phyloP scores from a whole-genome alignment of 1,284 basidiomycete species.

The Xerocomus alliaceus region DNA sequence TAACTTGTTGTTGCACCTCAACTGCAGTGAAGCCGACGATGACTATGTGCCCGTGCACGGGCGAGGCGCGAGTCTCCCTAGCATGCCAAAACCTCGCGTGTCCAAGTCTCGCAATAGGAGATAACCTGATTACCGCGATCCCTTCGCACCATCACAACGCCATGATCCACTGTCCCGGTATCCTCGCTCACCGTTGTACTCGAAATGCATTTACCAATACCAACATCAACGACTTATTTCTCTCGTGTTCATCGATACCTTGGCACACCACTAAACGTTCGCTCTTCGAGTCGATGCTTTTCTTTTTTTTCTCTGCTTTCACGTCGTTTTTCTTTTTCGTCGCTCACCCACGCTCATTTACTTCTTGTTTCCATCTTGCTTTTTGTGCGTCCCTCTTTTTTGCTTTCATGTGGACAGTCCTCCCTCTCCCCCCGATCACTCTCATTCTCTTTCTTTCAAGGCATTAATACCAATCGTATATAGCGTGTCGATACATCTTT shows the following conservation, averaged over 20 bases:
- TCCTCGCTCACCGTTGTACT: constrained; percentile 23
- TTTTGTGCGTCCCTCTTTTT: constrained; percentile 6
- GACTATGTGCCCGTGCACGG: constrained; percentile 81
- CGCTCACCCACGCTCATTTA: background rate
- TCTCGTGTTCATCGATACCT: constrained; percentile 18
- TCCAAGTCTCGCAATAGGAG: constrained; percentile 45
- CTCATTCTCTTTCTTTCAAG: constrained; percentile 12
- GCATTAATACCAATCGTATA: constrained; percentile 26
- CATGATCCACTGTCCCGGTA: background rate
- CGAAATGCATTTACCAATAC: constrained; percentile 16
- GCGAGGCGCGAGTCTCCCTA: constrained; percentile 59
- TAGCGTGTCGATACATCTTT: constrained; percentile 15
- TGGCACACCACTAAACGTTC: constrained; percentile 17
- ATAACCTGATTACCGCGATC: constrained; percentile 19
- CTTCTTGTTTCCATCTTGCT: background rate
- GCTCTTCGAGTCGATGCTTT: constrained; percentile 14
- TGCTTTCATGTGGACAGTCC: constrained; percentile 11
- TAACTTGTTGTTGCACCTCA: constrained; percentile 80
- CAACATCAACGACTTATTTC: constrained; percentile 1
- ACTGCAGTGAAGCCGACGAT: constrained; percentile 74
- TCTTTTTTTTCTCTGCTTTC: background rate
- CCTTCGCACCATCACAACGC: background rate
- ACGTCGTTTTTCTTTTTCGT: background rate
- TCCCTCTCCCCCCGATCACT: background rate
- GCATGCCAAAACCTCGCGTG: constrained; percentile 36